A percentile compares a stretch with the other conserved stretches of the same genome.
Evolutionary conservation across 495 filamentous ascomycete genomes (phyloP).

Genomic region (Podospora tetraspora): DNA sequence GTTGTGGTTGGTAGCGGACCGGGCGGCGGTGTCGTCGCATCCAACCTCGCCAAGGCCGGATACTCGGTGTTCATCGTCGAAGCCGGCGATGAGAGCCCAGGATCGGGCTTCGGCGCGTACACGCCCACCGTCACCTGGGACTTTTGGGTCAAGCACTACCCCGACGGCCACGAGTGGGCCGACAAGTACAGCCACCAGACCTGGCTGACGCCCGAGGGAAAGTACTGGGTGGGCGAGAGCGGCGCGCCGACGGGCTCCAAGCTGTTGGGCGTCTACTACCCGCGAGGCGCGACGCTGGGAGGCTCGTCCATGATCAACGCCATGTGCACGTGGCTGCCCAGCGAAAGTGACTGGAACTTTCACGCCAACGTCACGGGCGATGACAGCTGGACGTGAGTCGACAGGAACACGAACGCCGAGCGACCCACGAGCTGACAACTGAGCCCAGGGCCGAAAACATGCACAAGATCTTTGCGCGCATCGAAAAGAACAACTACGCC

Average conservation of each 20-base stretch:
- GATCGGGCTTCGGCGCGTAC: conserved; percentile 26
- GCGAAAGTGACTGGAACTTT: conserved; percentile 34
- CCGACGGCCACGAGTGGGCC: conserved; percentile 27
- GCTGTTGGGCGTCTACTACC: conserved; percentile 34
- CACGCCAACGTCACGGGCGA: conserved; percentile 34
- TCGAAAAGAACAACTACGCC: conserved; percentile 36
- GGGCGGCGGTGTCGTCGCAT: conserved; percentile 54
- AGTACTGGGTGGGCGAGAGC: conserved; percentile 32
- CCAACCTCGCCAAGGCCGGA: conserved; percentile 52
- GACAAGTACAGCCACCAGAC: conserved; percentile 34
- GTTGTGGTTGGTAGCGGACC: conserved; percentile 43
- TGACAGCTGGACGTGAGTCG: conserved; percentile 28
- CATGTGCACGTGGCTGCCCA: conserved; percentile 32
- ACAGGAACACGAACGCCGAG: background rate
- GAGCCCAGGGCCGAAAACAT: conserved; percentile 29
- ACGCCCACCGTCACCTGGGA: conserved; percentile 36
- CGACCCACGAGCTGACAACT: background rate
- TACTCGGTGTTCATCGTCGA: conserved; percentile 54
- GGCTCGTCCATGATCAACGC: conserved; percentile 36
- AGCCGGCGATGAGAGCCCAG: conserved; percentile 47
- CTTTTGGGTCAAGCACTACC: conserved; percentile 36
- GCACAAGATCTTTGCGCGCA: conserved; percentile 30
- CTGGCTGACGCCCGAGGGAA: conserved; percentile 29
- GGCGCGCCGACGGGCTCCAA: conserved; percentile 30
- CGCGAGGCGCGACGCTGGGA: conserved; percentile 32